Evolutionary conservation across 331 rosid species (phyloP), one percentile per base, ranked within the genome.

Genomic region (Malus hybrid): DNA sequence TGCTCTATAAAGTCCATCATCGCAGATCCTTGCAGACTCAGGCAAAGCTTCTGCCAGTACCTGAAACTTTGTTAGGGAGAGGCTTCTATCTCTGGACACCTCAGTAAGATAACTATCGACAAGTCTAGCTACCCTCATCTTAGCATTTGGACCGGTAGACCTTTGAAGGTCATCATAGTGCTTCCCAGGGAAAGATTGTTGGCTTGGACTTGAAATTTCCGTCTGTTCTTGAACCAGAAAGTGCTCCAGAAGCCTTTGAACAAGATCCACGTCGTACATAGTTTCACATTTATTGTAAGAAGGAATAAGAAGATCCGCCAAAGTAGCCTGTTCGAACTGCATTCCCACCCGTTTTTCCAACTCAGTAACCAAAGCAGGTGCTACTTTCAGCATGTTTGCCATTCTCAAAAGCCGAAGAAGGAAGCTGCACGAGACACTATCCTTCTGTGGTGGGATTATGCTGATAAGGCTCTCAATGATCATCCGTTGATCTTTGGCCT

Each of bases 31-130:
- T 60, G 98, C 97, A 63, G 96, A 88, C 54, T 93, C 98, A 19
- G 98, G 98, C 88, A 93, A 86, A 76, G 97, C 97, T 82, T 93
- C 98, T 3, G 97, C 98, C 56, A 93, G 90, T 1, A 91, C 98
- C 81, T 93, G 98, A 85, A 93, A 93, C 85, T 93, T 93, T 39
- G 98, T 93, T 73, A 93, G 84, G 76, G 98, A 83, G 71, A 93
- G 97, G 85, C 85, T 88, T 79, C 96, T 81, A 72, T 93, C 97
- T 83, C 97, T 86, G 34, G 98, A 90, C 13, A 88, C 98, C 70
- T 93, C 97, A 5, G 98, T 93, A 34, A 93, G 97, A 80, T 93
- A 93, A 83, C 98, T 93, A 44, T 93, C 98, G 56, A 93, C 96
- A 80, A 93, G 97, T 87, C 96, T 88, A 56, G 98, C 93, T 76